A percentile compares a stretch with the other conserved stretches of the same genome.
Evolutionary conservation across 805 yeast species (phyloP).

Genomic region (Sugiyamaella floridensis): DNA sequence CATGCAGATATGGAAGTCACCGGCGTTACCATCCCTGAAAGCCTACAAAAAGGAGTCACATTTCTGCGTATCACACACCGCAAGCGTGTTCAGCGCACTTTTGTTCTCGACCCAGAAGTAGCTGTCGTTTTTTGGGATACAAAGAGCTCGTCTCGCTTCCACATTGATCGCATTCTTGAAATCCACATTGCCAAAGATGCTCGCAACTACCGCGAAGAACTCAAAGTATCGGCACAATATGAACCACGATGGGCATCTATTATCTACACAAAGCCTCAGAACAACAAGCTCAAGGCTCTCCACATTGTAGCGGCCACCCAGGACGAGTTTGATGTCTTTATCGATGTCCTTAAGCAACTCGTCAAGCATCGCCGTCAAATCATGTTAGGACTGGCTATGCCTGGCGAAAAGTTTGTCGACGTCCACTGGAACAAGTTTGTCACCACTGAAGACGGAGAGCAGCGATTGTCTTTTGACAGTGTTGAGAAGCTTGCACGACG

Average conservation of each 20-base stretch:
- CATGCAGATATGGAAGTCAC: neutral
- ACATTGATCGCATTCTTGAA: slow-evolving; percentile 58
- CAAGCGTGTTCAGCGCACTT: slow-evolving; percentile 52
- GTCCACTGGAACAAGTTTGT: slow-evolving; percentile 56
- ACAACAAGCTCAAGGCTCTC: slow-evolving; percentile 63
- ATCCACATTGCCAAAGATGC: slow-evolving; percentile 66
- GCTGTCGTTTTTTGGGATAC: slow-evolving; percentile 55
- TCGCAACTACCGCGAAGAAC: slow-evolving; percentile 77
- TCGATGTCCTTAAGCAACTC: slow-evolving; percentile 49
- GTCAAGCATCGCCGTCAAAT: slow-evolving; percentile 53
- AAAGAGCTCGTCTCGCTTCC: slow-evolving; percentile 39
- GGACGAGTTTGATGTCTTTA: slow-evolving; percentile 47
- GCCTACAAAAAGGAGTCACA: slow-evolving; percentile 52
- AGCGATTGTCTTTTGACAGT: slow-evolving; percentile 49
- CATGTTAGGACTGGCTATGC: slow-evolving; percentile 54
- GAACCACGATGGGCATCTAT: slow-evolving; percentile 73
- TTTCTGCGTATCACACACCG: slow-evolving; percentile 64
- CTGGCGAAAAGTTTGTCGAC: slow-evolving; percentile 55
- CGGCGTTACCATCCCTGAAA: slow-evolving; percentile 37
- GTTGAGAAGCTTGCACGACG: slow-evolving; percentile 58
- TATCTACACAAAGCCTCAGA: slow-evolving; percentile 55
- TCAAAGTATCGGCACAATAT: slow-evolving; percentile 60
- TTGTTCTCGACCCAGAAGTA: slow-evolving; percentile 48
- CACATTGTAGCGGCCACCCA: slow-evolving; percentile 63
- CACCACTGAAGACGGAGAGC: slow-evolving; percentile 19